Evolutionary conservation across 139 green algal genomes (phyloP).

Genomic region (Chlorella sp.): DNA sequence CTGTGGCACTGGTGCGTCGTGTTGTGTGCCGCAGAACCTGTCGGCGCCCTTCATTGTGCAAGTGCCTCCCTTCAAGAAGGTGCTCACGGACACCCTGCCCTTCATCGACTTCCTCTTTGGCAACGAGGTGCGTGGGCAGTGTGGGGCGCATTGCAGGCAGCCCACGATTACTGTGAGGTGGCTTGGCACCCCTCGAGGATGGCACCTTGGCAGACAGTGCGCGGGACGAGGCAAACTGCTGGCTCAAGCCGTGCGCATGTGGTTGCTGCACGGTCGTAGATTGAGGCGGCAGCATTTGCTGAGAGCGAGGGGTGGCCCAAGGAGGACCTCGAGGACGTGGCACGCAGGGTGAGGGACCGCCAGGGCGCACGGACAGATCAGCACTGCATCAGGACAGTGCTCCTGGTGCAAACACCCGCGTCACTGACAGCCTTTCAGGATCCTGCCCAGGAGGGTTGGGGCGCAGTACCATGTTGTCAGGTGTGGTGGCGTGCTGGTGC

Average conservation of each 20-base stretch:
- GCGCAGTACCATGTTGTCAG: too few species aligned
- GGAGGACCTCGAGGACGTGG: constrained; percentile 78
- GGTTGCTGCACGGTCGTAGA: constrained; percentile 22
- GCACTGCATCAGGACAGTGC: too few species aligned
- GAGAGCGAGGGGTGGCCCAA: constrained; percentile 88
- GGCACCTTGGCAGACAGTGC: too few species aligned
- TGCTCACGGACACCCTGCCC: constrained; percentile 73
- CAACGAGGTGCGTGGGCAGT: constrained; percentile 75
- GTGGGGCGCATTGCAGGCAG: too few species aligned
- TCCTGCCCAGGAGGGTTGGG: too few species aligned
- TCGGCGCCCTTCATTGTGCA: constrained; percentile 94
- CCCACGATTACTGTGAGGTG: too few species aligned
- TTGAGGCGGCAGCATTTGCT: constrained; percentile 87
- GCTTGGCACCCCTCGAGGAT: too few species aligned
- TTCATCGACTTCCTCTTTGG: constrained; percentile 96
- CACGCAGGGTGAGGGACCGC: constrained; percentile 47
- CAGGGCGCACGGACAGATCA: not conserved
- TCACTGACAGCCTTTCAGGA: too few species aligned
- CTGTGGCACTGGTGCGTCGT: too few species aligned
- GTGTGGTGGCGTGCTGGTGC: not conserved
- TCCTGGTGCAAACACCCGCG: too few species aligned
- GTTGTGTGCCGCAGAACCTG: constrained; percentile 71
- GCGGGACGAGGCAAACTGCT: too few species aligned
- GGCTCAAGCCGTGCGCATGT: too few species aligned
- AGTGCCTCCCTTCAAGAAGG: constrained; percentile 87